Evolutionary conservation across 2,329 filamentous ascomycete species (phyloP), one percentile per base, ranked within the genome.

Genomic region (Trichoderma koningii): DNA sequence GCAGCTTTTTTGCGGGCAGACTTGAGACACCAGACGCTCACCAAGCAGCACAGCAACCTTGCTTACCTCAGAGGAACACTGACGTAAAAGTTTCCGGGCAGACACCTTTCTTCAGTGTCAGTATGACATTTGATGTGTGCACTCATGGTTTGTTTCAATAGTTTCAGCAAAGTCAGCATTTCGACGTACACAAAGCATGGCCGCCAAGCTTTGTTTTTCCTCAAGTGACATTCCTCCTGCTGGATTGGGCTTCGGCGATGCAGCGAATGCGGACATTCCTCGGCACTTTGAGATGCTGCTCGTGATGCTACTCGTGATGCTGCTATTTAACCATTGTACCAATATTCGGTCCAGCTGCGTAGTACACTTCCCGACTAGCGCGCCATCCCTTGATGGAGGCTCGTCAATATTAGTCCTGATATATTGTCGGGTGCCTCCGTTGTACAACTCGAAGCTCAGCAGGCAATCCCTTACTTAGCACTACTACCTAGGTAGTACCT

Each of bases 231-330:
- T 15, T 44, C 23, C 48, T 52, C 48, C 57, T 62, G 41, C 47
- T 51, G 21, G 26, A 44, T 44, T 34, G 19, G 38, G 57, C 48
- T 26, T 45, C 26, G 12, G 17, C 47, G 57, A 34, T 6, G 26
- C 23, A 62, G 12, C 26, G 21, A 17, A 19, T 15, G 42, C 55
- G 55, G 55, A 47, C 55, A 41, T 53, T 52, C 26, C 9, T 62
- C 57, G 57, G 57, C 15, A 44, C 26, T 30, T 38, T 52, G n/a
- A 44, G 30, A 14, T 30, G 2, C 23, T 52, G 42, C 21, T 52
- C 48, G 38, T 52, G 55, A 14, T 30, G 2, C 23, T 52, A 28
- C 21, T 52, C 48, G 38, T 52, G 55, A 56, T 57, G 42, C 44
- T 12, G 34, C 10, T 19, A 17, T 21, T 38, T 38, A 26, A 47